Percentiles rank a stretch among this genome's conserved stretches.
Evolutionary conservation across 2,329 filamentous ascomycete species (phyloP).

Genomic region (Colletotrichum chlorophyti): DNA sequence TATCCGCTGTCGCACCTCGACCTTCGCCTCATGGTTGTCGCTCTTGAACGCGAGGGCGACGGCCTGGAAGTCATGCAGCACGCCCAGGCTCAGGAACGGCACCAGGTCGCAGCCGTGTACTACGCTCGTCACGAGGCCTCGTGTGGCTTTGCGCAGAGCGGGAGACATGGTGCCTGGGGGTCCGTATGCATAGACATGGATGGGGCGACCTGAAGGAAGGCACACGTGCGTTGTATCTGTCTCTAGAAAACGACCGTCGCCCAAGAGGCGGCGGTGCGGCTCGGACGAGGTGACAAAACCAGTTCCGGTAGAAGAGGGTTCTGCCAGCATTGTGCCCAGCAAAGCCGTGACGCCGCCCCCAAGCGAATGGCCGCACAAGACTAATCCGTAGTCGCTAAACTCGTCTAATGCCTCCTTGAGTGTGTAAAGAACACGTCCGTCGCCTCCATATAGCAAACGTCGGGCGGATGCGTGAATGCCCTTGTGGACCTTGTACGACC

Average conservation of each 20-base stretch:
- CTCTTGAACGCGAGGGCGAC: conserved; percentile 76
- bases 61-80: conserved; percentile 77
- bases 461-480: conserved; percentile 76
- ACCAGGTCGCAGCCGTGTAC: conserved; percentile 78
- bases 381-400: conserved; percentile 72
- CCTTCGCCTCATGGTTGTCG: conserved; percentile 71
- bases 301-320: conserved; percentile 60
- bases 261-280: conserved; percentile 50
- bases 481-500: conserved; percentile 74
- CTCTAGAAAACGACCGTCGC: conserved; percentile 34
- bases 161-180: conserved; percentile 77
- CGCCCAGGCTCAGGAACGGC: conserved; percentile 74
- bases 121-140: conserved; percentile 76
- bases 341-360: conserved; percentile 75
- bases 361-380: conserved; percentile 73
- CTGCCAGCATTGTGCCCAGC: conserved; percentile 74
- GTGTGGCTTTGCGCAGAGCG: conserved; percentile 71
- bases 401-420: conserved; percentile 70
- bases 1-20: conserved; percentile 70
- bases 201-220: conserved; percentile 71
- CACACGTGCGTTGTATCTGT: conserved; percentile 44
- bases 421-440: conserved; percentile 70
- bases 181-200: conserved; percentile 82
- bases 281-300: conserved; percentile 68
- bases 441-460: conserved; percentile 70